Percentiles rank a stretch among this genome's conserved stretches.
Conservation (phyloP, 768 basidiomycete species). For the Tylopilus intermedius region DNA sequence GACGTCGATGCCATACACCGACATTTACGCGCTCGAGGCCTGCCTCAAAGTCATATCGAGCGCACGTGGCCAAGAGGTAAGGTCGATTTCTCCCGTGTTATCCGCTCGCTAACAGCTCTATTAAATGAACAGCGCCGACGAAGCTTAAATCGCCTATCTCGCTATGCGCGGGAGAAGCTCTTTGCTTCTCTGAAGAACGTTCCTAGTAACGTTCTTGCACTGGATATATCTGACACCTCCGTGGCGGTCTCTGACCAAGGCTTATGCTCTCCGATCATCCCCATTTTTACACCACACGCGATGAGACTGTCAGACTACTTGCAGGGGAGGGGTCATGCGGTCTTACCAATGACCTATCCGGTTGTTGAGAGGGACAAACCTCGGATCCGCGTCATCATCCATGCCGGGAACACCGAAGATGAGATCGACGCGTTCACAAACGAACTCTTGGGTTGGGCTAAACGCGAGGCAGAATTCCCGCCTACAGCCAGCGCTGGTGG, state of each 20-base stretch:
- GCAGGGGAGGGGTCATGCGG: constrained; percentile 11
- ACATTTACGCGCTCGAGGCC: constrained; percentile 32
- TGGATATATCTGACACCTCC: not conserved
- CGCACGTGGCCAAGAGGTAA: constrained; percentile 18
- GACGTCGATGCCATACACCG: constrained; percentile 19
- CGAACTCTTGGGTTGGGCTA: constrained; percentile 11
- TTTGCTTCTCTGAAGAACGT: constrained; percentile 1
- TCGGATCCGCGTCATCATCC: constrained; percentile 17
- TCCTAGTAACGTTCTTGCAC: constrained; percentile 4
- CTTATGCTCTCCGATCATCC: constrained; percentile 19
- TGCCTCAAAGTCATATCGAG: constrained; percentile 33
- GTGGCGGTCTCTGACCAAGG: not conserved
- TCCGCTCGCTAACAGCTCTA: not conserved
- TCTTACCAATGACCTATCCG: constrained; percentile 9
- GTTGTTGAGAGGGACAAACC: constrained; percentile 9
- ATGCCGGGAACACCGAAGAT: constrained; percentile 14
- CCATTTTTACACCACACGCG: constrained; percentile 13
- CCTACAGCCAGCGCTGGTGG: not conserved
- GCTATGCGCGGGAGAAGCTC: constrained; percentile 14
- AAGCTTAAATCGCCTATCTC: constrained; percentile 3
- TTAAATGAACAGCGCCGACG: constrained; percentile 13
- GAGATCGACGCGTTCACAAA: constrained; percentile 11
- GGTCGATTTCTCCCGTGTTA: not conserved
- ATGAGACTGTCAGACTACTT: constrained; percentile 11
- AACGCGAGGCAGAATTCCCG: not conserved